Evolutionary conservation across 2,329 filamentous ascomycete species (phyloP).

Genomic region (Epichloe coenophiala): DNA sequence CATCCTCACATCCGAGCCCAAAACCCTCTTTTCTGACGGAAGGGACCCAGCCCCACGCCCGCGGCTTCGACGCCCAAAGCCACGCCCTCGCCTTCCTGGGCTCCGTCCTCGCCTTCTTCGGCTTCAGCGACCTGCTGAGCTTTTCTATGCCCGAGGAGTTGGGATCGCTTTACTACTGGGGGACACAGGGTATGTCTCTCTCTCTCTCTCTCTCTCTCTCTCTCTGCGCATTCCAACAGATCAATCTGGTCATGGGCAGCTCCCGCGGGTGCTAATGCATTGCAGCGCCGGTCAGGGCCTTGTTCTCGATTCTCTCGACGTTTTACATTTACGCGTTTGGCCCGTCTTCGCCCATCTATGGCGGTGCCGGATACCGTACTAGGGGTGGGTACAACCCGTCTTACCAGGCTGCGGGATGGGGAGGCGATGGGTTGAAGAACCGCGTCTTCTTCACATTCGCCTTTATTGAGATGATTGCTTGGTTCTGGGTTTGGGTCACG

Average conservation of each 20-base stretch:
- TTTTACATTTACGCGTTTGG: conserved; percentile 53
- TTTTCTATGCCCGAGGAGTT: conserved; percentile 57
- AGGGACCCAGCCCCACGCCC: conserved; percentile 41
- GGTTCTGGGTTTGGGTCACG: conserved; percentile 76
- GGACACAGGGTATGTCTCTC: conserved; percentile 40
- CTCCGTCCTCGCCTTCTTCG: conserved; percentile 48
- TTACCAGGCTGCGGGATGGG: conserved; percentile 30
- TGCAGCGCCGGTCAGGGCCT: conserved; percentile 48
- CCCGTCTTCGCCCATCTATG: conserved; percentile 34
- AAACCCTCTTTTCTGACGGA: background rate
- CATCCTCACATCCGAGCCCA: no score
- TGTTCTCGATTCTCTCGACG: conserved; percentile 46
- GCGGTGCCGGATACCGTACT: conserved; percentile 10
- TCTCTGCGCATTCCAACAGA: conserved; percentile 7
- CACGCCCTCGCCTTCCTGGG: conserved; percentile 64
- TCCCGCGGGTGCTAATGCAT: background rate
- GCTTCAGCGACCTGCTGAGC: conserved; percentile 50
- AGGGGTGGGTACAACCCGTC: conserved; percentile 16
- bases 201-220: conserved; percentile 39
- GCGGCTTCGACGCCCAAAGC: conserved; percentile 53
- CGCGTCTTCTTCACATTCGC: conserved; percentile 72
- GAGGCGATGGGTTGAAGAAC: conserved; percentile 62
- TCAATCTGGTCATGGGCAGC: no score
- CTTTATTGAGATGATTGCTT: conserved; percentile 70
- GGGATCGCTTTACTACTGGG: conserved; percentile 49